phyloP scores from a whole-genome alignment of 2,329 filamentous ascomycete species.

The Neonectria magnoliae region DNA sequence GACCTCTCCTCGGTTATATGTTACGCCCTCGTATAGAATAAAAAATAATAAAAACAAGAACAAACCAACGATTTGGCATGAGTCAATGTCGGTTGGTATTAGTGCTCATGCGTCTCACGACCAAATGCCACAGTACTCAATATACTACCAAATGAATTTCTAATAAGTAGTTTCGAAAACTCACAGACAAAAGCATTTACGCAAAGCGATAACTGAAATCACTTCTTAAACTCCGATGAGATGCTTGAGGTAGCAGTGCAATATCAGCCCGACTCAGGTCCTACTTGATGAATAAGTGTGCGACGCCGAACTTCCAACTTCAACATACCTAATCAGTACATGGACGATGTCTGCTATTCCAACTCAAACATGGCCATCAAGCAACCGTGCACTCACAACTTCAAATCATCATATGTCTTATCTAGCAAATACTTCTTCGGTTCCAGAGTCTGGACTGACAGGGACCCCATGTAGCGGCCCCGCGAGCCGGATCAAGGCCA shows the following conservation, averaged over 20 bases:
- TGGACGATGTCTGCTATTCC: not conserved
- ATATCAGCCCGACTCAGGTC: not conserved
- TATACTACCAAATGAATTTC: too few species aligned
- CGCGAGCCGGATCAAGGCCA: not conserved
- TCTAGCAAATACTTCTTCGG: not conserved
- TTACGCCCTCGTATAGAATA: constrained; percentile 20
- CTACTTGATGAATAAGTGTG: not conserved
- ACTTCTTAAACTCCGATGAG: not conserved
- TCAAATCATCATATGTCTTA: not conserved
- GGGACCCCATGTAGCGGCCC: constrained; percentile 3
- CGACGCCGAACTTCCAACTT: not conserved
- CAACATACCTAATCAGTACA: not conserved
- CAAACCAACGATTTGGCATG: too few species aligned
- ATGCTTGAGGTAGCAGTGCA: not conserved
- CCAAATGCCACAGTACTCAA: not conserved
- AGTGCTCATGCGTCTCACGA: not conserved
- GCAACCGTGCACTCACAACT: not conserved
- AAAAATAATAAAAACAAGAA: not conserved
- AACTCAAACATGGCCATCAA: not conserved
- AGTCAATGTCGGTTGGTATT: not conserved
- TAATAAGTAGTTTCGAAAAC: not conserved
- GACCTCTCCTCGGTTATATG: constrained; percentile 25
- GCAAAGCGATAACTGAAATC: not conserved
- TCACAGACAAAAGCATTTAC: not conserved
- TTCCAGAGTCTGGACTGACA: not conserved